phyloP scores from a whole-genome alignment of 2,329 filamentous ascomycete species.

The Cladosporium colombiae region DNA sequence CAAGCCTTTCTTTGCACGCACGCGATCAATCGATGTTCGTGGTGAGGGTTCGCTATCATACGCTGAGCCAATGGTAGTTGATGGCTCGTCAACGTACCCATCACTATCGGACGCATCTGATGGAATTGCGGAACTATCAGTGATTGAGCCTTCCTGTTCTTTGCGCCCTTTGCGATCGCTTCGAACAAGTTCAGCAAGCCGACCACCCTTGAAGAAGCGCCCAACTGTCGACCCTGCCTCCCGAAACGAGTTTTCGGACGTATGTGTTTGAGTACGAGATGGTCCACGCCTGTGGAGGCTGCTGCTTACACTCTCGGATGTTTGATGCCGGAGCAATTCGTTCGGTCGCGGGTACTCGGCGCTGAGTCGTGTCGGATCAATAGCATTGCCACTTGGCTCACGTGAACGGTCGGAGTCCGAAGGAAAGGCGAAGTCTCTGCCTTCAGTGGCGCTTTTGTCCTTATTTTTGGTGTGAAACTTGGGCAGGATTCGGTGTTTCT shows the following conservation, averaged over 20 bases:
- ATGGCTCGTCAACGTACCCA: constrained; percentile 35
- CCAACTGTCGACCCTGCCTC: constrained; percentile 59
- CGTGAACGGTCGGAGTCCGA: constrained; percentile 19
- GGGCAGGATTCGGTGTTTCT: constrained; percentile 42
- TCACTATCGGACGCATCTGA: constrained; percentile 53
- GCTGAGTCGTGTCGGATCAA: constrained; percentile 28
- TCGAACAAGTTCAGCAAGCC: constrained; percentile 73
- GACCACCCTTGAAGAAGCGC: constrained; percentile 75
- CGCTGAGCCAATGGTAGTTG: constrained; percentile 10
- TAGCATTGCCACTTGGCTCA: constrained; percentile 32
- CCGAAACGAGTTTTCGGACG: constrained; percentile 28
- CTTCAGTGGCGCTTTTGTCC: constrained; percentile 33
- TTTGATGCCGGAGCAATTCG: constrained; percentile 35
- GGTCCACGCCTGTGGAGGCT: constrained; percentile 40
- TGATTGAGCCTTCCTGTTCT: constrained; percentile 54
- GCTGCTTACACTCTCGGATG: constrained; percentile 51
- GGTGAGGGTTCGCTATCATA: constrained; percentile 40
- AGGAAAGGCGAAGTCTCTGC: constrained; percentile 34
- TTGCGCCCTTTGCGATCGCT: constrained; percentile 39
- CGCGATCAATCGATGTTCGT: constrained; percentile 36
- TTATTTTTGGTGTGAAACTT: constrained; percentile 44
- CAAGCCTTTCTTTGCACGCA: constrained; percentile 43
- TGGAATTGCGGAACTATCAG: constrained; percentile 49
- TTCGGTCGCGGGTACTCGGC: constrained; percentile 41
- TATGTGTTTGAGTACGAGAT: constrained; percentile 11